Conservation (phyloP, 257 asterid genomes). For the Solanum pinnatisectum region DNA sequence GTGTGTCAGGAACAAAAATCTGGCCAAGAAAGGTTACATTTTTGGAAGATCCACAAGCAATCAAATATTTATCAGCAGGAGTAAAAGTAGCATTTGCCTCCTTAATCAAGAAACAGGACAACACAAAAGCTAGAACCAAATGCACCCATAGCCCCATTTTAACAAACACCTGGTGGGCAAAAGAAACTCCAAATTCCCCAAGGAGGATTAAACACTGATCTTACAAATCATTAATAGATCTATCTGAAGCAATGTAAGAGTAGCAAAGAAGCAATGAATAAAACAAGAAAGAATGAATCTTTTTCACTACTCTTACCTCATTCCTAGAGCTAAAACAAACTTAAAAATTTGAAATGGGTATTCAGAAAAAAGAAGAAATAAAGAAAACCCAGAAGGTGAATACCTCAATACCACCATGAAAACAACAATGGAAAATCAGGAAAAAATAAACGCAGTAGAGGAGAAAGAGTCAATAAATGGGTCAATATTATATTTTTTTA, state of each 20-base stretch:
- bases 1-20: constrained; percentile 40
- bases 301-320: not conserved
- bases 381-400: not conserved
- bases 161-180: not conserved
- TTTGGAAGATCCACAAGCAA: constrained; percentile 62
- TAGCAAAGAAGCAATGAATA: not conserved
- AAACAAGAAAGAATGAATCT: not conserved
- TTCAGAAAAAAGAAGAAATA: not conserved
- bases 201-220: not conserved
- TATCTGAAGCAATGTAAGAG: no score
- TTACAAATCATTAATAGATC: not conserved
- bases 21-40: constrained; percentile 44
- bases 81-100: constrained; percentile 30
- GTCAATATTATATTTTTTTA: no score
- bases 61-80: constrained; percentile 48
- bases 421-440: not conserved
- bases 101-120: constrained; percentile 10
- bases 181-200: not conserved
- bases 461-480: no score
- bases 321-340: not conserved
- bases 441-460: no score
- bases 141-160: constrained; percentile 24
- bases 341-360: not conserved
- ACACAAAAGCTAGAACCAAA: constrained; percentile 22
- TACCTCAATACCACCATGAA: constrained; percentile 10